Evolutionary conservation across 2,329 filamentous ascomycete genomes (phyloP).

Genomic region (Venturia aucupariae): DNA sequence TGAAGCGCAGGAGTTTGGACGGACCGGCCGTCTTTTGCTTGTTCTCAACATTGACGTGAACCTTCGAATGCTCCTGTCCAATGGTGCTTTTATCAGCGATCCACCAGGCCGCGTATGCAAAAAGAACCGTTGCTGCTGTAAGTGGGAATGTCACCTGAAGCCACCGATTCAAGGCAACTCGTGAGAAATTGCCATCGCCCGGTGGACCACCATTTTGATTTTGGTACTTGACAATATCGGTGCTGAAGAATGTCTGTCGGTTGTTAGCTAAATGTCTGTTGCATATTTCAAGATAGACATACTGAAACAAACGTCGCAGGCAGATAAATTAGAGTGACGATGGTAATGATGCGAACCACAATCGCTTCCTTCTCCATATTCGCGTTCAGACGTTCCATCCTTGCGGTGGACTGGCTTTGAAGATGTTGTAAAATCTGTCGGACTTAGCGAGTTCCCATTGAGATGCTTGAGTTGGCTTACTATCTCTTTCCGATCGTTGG

Average conservation of each 20-base stretch:
- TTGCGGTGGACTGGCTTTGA: constrained; percentile 20
- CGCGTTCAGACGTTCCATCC: constrained; percentile 20
- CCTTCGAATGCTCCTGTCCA: neutral
- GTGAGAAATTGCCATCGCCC: constrained; percentile 22
- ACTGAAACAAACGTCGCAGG: constrained; percentile 12
- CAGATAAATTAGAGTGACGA: constrained; percentile 1
- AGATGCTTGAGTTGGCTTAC: constrained; percentile 11
- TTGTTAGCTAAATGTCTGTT: neutral
- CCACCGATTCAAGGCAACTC: constrained; percentile 27
- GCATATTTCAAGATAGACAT: neutral
- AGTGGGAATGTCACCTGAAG: constrained; percentile 31
- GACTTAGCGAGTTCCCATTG: neutral
- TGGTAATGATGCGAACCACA: constrained; percentile 4
- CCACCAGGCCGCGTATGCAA: constrained; percentile 12
- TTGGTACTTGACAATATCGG: constrained; percentile 31
- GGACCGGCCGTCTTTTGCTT: neutral
- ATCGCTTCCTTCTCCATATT: constrained; percentile 21
- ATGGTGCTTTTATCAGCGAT: constrained; percentile 4
- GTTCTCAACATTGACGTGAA: neutral
- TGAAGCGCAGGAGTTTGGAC: neutral
- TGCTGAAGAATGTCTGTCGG: constrained; percentile 33
- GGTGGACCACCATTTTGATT: constrained; percentile 17
- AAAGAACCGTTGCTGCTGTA: constrained; percentile 24
- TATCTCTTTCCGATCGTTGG: constrained; percentile 28
- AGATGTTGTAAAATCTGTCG: constrained; percentile 18